phyloP scores from a whole-genome alignment of 139 green algal species.

The Chlorella sp. region DNA sequence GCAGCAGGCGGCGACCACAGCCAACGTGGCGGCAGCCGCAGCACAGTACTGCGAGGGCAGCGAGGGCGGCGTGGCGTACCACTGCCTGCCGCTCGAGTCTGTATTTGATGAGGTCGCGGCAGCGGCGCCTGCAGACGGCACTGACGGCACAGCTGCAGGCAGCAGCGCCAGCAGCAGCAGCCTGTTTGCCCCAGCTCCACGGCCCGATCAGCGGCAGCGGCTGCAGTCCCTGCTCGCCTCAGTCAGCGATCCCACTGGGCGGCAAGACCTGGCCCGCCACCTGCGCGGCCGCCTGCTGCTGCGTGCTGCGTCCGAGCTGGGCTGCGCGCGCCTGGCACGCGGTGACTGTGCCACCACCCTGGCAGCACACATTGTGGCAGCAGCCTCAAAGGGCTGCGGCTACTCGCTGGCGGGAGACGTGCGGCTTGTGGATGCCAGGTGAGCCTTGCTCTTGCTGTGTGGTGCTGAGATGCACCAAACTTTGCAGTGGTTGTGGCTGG shows the following conservation, averaged over 20 bases:
- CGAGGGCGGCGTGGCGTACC: constrained; percentile 11
- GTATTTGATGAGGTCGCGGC: constrained; percentile 33
- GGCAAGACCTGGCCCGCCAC: constrained; percentile 69
- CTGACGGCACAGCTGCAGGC: neutral
- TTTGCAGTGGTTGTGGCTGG: no score
- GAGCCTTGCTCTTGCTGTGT: neutral
- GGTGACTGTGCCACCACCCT: constrained; percentile 64
- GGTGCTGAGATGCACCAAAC: no score
- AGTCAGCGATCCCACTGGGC: constrained; percentile 71
- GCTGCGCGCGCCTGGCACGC: constrained; percentile 62
- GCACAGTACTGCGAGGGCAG: neutral
- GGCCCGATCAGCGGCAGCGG: constrained; percentile 1
- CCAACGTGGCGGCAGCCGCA: neutral
- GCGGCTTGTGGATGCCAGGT: constrained; percentile 67
- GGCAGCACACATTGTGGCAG: constrained; percentile 63
- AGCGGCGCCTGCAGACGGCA: neutral
- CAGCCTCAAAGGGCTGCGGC: constrained; percentile 76
- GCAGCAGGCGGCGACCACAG: neutral
- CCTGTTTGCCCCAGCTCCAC: neutral
- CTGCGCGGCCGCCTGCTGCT: constrained; percentile 69
- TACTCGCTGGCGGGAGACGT: constrained; percentile 69
- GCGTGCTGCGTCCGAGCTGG: constrained; percentile 34
- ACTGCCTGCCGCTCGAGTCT: constrained; percentile 50
- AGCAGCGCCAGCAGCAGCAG: constrained; percentile 29
- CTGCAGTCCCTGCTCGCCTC: constrained; percentile 33